phyloP scores from a whole-genome alignment of 371 early-diverging fungal species.

The Umbelopsis sp. region DNA sequence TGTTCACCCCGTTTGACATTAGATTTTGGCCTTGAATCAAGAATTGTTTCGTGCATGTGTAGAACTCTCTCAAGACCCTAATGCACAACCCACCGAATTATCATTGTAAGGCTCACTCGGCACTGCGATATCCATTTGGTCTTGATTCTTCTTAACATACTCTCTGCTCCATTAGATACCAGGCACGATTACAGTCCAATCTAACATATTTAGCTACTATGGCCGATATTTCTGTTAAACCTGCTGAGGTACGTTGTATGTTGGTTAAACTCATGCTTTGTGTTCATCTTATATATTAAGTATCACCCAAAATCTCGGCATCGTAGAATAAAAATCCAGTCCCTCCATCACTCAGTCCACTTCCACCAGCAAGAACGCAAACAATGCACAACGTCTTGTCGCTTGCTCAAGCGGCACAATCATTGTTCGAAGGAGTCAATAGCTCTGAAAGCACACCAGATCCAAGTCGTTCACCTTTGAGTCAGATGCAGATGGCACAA shows the following conservation, averaged over 20 bases:
- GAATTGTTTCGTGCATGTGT: conserved; percentile 56
- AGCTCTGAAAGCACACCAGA: not conserved
- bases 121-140: not conserved
- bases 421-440: not conserved
- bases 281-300: no score
- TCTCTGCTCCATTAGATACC: conserved; percentile 38
- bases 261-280: no score
- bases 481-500: conserved; percentile 12
- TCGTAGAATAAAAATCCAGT: not conserved
- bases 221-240: conserved; percentile 57
- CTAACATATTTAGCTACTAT: conserved; percentile 58
- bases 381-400: conserved; percentile 7
- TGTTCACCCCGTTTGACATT: not conserved
- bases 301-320: no score
- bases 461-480: not conserved
- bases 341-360: conserved; percentile 11
- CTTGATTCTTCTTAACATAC: not conserved
- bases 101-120: conserved; percentile 36
- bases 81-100: conserved; percentile 41
- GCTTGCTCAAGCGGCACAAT: conserved; percentile 7
- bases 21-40: conserved; percentile 53
- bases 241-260: conserved; percentile 43
- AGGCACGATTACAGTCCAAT: conserved; percentile 55
- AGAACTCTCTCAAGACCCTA: conserved; percentile 39
- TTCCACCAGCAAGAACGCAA: conserved; percentile 17